These are phyloP conservation scores for Peterozyma toletana DNA, from an alignment of 805 yeast genomes.

Conservation along the genomic window DNA sequence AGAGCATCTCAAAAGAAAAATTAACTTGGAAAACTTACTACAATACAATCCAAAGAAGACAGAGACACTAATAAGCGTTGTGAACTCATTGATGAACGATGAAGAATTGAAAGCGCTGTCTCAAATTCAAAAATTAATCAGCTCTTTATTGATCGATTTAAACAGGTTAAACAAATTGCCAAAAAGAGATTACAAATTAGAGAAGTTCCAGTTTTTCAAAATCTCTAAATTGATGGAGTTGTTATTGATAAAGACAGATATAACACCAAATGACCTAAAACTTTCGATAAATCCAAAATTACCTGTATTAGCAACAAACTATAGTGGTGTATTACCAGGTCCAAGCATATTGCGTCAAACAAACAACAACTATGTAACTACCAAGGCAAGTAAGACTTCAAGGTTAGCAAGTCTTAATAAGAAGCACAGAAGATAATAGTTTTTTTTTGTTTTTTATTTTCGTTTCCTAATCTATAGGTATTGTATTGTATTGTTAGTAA, in stretches of 20 bases:
- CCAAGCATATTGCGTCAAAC: constrained; percentile 13
- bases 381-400: constrained; percentile 1
- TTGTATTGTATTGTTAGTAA: too few species aligned
- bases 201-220: constrained; percentile 33
- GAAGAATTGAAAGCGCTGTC: neutral
- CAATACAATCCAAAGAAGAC: constrained; percentile 2
- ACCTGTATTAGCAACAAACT: constrained; percentile 69
- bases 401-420: constrained; percentile 8
- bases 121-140: constrained; percentile 26
- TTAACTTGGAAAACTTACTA: constrained; percentile 4
- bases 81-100: constrained; percentile 1
- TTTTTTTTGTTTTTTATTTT: too few species aligned
- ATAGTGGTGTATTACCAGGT: constrained; percentile 76
- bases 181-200: constrained; percentile 15
- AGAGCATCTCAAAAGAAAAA: constrained; percentile 9
- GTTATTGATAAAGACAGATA: constrained; percentile 19
- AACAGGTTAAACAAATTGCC: constrained; percentile 20
- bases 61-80: constrained; percentile 2
- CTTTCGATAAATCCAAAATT: constrained; percentile 31
- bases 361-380: neutral
- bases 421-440: constrained; percentile 3
- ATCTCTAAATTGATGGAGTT: constrained; percentile 37
- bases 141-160: constrained; percentile 37
- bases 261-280: constrained; percentile 25
- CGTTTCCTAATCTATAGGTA: too few species aligned